Base-by-base conservation (phyloP, 2,329 filamentous ascomycete genomes). In the Nannizziopsis barbatae region DNA sequence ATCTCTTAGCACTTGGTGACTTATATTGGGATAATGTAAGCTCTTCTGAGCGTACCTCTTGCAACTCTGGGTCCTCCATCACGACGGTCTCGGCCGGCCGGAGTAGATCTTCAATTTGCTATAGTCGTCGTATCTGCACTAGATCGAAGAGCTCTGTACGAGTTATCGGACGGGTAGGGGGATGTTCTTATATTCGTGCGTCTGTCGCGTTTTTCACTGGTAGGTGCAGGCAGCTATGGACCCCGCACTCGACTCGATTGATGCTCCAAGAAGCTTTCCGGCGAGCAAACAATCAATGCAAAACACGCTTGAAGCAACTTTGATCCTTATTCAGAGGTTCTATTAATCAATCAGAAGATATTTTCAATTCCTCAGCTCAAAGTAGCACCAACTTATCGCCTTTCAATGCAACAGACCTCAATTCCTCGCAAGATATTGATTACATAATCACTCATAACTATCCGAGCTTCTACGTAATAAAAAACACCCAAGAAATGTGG, bases 41-140 rank as follows among this genome's bases (percentile, higher is more conserved):
- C 7, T 14, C 11, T 32, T 2, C 37, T 47, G 37, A 41, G 52
- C 59, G 53, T 56, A 77, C 76, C 66, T 80, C 77, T 63, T 83
- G 80, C 50, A 83, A 69, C 62, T 83, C 80, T 58, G 76, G 72
- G 70, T 83, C 80, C 27, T 76, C 75, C 80, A 83, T 83, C 27
- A 30, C 7, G 15, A 30, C 7, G 22, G 22, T 27, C 22, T 27
- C n/a, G 22, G 22, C 22, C n/a, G n/a, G n/a, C 22, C 22, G 22
- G 22, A 27, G 22, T 27, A 7, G 22, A 27, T 27, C 4, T 27
- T 27, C 22, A 27, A 27, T 27, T n/a, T 4, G 22, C 22, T 27
- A 27, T 27, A 4, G 22, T 27, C 4, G 22, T 27, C 22, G 22
- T 27, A 4, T 27, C 7, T 7, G 22, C 22, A 7, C 22, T 27